These are phyloP conservation scores for Dittrichia graveolens DNA, from an alignment of 129 eudicot genomes.

Conservation along the genomic window DNA sequence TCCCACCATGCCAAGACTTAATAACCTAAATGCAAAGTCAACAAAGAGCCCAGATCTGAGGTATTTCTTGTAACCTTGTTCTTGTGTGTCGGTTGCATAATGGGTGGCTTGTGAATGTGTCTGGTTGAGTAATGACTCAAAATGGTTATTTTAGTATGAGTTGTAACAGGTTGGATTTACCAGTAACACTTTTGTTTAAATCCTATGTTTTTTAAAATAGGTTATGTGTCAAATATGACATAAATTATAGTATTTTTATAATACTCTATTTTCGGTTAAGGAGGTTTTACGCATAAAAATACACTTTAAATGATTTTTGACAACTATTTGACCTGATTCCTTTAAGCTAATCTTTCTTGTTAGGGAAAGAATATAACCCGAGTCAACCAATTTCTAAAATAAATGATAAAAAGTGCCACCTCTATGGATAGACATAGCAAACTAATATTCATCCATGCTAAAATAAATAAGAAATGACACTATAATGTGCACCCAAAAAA, in stretches of 20 bases:
- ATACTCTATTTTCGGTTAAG: background rate
- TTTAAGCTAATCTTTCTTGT: background rate
- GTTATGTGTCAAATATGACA: background rate
- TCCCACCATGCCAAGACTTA: slow-evolving; percentile 44
- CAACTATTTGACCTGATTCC: too few relatives aligned
- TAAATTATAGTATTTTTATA: background rate
- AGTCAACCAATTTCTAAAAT: background rate
- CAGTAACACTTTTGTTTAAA: background rate
- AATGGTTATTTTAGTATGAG: background rate
- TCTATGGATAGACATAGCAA: background rate
- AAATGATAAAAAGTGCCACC: background rate
- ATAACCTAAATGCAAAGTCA: slow-evolving; percentile 49
- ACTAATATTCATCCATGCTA: too few relatives aligned
- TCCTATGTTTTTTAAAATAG: background rate
- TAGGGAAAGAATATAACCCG: background rate
- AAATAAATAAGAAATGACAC: too few relatives aligned
- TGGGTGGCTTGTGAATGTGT: background rate
- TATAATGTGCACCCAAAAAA: too few relatives aligned
- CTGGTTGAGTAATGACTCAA: background rate
- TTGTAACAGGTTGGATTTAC: background rate
- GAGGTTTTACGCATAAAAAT: background rate
- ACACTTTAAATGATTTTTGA: background rate
- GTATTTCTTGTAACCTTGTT: slow-evolving; percentile 38
- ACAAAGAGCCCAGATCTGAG: slow-evolving; percentile 73
- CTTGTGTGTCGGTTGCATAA: background rate